Base-by-base conservation (phyloP, 75 land plant genomes). In the Pinus albicaulis region DNA sequence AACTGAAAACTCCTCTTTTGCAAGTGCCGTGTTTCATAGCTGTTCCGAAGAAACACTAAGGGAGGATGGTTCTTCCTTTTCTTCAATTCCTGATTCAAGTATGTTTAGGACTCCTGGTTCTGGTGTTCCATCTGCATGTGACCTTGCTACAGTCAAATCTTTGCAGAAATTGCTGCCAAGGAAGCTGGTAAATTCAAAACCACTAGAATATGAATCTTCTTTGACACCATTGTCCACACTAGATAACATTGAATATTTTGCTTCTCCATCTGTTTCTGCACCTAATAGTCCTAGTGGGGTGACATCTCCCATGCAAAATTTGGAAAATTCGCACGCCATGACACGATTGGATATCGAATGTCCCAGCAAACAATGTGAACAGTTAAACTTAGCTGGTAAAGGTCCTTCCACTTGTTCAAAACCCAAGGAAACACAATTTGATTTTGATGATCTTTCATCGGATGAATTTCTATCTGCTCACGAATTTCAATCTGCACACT, bases 401-500 rank as follows among this genome's bases (percentile, higher is more conserved):
- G 11, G 41, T 19, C 11, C 52, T 38, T 68, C 71, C 36, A 1
- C 41, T 19, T 22, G 0, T 68, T 38, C 71, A 68, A 20, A 10
- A 10, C 3, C 3, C n/a, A 68, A 68, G 41, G 71, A 68, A 68
- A 68, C 4, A 52, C 23, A 36, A 48, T 48, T 48, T 48, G 53
- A 1, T 48, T 48, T 48, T 10, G 53, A 48, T 48, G 53, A 48
- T 48, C 53, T 48, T 48, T 48, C 53, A 48, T 48, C 53, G 10
- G 52, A 8, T n/a, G 22, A 41, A 44, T 68, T 68, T 68, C 71
- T 2, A 68, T 68, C 71, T 48, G 53, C 53, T 10, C 10, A 48
- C 53, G n/a, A n/a, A n/a, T 68, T 68, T 68, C 71, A 7, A 68
- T 68, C 71, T 48, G 53, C 53, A 48, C 10, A 48, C 53, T 48